Evolutionary conservation across 768 basidiomycete species (phyloP).

Genomic region (Phlegmacium glaucopus): DNA sequence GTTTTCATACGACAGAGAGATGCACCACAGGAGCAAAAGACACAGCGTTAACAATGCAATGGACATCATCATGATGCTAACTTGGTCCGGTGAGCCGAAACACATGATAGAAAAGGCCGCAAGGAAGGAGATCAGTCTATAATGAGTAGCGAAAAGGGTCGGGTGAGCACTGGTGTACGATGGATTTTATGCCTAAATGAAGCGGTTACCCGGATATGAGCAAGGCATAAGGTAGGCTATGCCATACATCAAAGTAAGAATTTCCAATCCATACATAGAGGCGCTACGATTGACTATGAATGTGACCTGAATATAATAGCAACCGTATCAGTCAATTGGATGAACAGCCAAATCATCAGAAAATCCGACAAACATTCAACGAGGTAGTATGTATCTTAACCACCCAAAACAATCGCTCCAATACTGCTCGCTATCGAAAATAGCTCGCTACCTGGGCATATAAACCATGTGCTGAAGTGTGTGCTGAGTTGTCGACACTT

Average conservation of each 20-base stretch:
- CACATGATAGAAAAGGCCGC: constrained; percentile 23
- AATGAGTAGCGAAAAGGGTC: background rate
- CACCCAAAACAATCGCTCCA: constrained; percentile 40
- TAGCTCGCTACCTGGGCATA: constrained; percentile 43
- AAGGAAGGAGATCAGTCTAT: constrained; percentile 22
- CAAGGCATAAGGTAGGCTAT: constrained; percentile 51
- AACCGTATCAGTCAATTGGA: background rate
- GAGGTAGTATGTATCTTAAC: constrained; percentile 34
- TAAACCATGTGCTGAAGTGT: constrained; percentile 27
- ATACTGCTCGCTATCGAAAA: constrained; percentile 42
- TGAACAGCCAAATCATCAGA: background rate
- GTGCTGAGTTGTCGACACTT: constrained; percentile 27
- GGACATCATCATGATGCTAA: constrained; percentile 11
- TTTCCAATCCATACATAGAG: constrained; percentile 40
- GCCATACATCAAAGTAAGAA: constrained; percentile 50
- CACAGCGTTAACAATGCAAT: constrained; percentile 10
- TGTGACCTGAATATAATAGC: too few species aligned
- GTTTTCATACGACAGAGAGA: too few species aligned
- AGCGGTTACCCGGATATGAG: constrained; percentile 57
- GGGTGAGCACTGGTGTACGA: too few species aligned
- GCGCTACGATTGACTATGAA: too few species aligned
- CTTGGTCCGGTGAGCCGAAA: too few species aligned
- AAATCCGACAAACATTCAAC: constrained; percentile 2
- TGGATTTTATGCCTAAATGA: too few species aligned
- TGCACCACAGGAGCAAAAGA: constrained; percentile 17